Conservation (phyloP, 768 basidiomycete species). For the Pilatotrama ljubarskyi region DNA sequence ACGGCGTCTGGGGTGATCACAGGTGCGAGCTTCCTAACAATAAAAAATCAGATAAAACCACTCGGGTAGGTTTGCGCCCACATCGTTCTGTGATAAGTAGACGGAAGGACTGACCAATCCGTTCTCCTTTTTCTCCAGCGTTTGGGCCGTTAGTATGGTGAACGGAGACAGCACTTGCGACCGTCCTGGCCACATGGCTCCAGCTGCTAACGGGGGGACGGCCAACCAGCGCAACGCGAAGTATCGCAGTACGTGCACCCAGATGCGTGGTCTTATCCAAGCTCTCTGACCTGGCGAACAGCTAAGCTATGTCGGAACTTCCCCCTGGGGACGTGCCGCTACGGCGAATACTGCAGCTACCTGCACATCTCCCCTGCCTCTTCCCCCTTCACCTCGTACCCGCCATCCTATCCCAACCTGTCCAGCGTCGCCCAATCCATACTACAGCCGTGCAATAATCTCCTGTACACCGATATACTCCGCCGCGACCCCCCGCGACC, state of each 20-base stretch:
- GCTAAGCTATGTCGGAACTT: slow-evolving; percentile 20
- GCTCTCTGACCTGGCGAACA: neutral
- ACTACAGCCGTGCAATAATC: slow-evolving; percentile 4
- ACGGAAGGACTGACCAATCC: neutral
- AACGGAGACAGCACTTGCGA: neutral
- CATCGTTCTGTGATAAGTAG: neutral
- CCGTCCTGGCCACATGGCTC: neutral
- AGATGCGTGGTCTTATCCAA: neutral
- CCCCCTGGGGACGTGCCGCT: slow-evolving; percentile 20
- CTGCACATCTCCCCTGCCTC: slow-evolving; percentile 9
- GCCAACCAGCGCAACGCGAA: slow-evolving; percentile 1
- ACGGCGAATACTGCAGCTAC: slow-evolving; percentile 21
- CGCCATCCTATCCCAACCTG: neutral
- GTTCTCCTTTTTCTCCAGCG: neutral
- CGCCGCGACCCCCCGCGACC: neutral
- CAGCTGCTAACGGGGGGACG: neutral
- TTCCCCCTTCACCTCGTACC: slow-evolving; percentile 2
- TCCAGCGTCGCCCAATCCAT: neutral
- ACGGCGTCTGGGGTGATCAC: slow-evolving; percentile 3
- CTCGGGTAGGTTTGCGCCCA: slow-evolving; percentile 3
- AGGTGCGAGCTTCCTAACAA: slow-evolving; percentile 1
- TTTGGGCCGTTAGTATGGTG: neutral
- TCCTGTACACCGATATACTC: neutral
- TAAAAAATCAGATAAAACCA: neutral
- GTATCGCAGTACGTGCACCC: slow-evolving; percentile 13